Percentiles rank a stretch among this genome's conserved stretches.
phyloP scores from a whole-genome alignment of 352 stramenopile genomes.

The Phytopythium cucurbitacearum region DNA sequence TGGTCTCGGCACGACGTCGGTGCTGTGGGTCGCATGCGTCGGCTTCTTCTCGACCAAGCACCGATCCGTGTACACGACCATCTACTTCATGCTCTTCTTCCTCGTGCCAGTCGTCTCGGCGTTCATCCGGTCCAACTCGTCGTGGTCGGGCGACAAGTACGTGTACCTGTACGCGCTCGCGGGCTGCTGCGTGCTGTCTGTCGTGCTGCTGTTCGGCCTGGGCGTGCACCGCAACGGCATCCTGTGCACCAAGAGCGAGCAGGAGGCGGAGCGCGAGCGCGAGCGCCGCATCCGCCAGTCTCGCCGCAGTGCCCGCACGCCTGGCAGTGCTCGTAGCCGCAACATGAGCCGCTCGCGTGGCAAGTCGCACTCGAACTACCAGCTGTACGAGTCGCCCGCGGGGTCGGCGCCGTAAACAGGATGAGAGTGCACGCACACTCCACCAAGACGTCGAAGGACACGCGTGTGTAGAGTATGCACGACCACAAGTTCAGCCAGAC shows the following conservation, averaged over 20 bases:
- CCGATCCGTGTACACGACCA: constrained; percentile 55
- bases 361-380: constrained; percentile 70
- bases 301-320: constrained; percentile 50
- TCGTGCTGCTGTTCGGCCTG: constrained; percentile 44
- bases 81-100: constrained; percentile 80
- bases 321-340: constrained; percentile 47
- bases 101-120: constrained; percentile 41
- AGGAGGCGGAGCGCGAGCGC: constrained; percentile 42
- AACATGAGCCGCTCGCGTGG: constrained; percentile 62
- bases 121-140: constrained; percentile 32
- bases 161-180: constrained; percentile 52
- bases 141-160: constrained; percentile 35
- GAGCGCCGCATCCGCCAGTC: constrained; percentile 44
- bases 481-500: not conserved
- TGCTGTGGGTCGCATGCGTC: constrained; percentile 70
- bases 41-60: constrained; percentile 66
- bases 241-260: constrained; percentile 63
- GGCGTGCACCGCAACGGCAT: constrained; percentile 63
- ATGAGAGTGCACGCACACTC: not conserved
- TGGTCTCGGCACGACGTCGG: constrained; percentile 64
- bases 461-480: not conserved
- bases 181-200: constrained; percentile 35
- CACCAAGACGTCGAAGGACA: not conserved
- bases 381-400: constrained; percentile 58
- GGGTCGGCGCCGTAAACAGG: constrained; percentile 38